Percentiles rank a stretch among this genome's conserved stretches.
phyloP scores from a whole-genome alignment of 1,139 yeast genomes.

The Scheffersomyces parashehatae region DNA sequence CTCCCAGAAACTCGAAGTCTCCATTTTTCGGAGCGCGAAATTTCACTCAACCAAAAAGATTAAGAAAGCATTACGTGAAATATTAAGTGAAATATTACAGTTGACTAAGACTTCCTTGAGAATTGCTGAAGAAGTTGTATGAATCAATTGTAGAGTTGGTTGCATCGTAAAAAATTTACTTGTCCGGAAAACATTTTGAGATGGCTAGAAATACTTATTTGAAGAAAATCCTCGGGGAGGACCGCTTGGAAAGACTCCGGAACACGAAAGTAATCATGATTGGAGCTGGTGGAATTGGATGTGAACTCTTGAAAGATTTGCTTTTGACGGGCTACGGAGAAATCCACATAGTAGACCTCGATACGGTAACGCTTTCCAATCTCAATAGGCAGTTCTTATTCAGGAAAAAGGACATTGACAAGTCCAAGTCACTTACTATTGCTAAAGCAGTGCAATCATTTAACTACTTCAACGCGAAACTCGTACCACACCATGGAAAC shows the following conservation, averaged over 20 bases:
- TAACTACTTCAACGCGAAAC: conserved; percentile 65
- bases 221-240: conserved; percentile 45
- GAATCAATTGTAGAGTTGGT: no score
- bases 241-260: conserved; percentile 30
- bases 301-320: conserved; percentile 86
- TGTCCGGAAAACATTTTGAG: not conserved
- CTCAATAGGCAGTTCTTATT: conserved; percentile 92
- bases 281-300: conserved; percentile 99
- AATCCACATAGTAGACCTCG: conserved; percentile 89
- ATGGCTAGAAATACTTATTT: conserved; percentile 48
- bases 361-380: conserved; percentile 89
- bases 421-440: conserved; percentile 82
- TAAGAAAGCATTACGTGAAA: no score
- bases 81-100: no score
- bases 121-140: no score
- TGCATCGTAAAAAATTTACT: no score
- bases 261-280: conserved; percentile 74
- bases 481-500: conserved; percentile 84
- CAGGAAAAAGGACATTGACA: conserved; percentile 81
- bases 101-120: no score
- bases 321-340: conserved; percentile 84
- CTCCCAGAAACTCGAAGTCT: no score
- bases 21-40: no score
- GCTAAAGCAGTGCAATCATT: conserved; percentile 77
- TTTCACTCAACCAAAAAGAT: no score